Evolutionary conservation across 805 yeast species (phyloP), one percentile per base, ranked within the genome.

Genomic region (Ogataea pilisensis): DNA sequence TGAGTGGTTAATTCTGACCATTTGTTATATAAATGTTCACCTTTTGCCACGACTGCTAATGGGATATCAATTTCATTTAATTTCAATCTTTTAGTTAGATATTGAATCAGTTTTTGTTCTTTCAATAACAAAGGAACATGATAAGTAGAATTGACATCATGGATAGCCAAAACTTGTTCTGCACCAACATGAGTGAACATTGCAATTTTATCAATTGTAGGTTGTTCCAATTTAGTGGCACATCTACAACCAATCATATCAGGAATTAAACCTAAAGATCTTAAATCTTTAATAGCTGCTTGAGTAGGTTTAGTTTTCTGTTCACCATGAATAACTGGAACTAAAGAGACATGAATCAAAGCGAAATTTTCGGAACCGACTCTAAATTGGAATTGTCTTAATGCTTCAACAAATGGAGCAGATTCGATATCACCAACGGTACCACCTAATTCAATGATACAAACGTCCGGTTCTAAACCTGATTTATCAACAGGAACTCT

Each of bases 151-250:
- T 85, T 86, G 54, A 93, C 95, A 66, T 93, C 99, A 60, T 90
- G 95, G 41, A 93, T 96, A 37, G 95, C 96, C 53, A 93, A 76
- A 35, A 93, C 98, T 72, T 95, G 98, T 43, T 91, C 89, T n/a
- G 95, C 86, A 24, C 96, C 97, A 53, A 93, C 99, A 61, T 93
- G 98, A 66, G 98, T 91, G 70, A 93, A 93, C 98, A 93, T 93
- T 44, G 97, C 93, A 60, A 93, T 91, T 69, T 93, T 93, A 50
- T 85, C 91, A 59, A 84, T 86, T n/a, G 96, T 89, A 50, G 89
- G 80, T 43, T 68, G 67, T 57, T 85, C 95, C 54, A 93, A 76
- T 58, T 76, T 76, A 52, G 85, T 85, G 38, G 87, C 75, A 72
- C 99, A 93, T 72, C 99, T 81, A 72, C 98, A 91, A 43, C 98